Conservation (phyloP, 2,329 filamentous ascomycete genomes). For the Claviceps spartinae region DNA sequence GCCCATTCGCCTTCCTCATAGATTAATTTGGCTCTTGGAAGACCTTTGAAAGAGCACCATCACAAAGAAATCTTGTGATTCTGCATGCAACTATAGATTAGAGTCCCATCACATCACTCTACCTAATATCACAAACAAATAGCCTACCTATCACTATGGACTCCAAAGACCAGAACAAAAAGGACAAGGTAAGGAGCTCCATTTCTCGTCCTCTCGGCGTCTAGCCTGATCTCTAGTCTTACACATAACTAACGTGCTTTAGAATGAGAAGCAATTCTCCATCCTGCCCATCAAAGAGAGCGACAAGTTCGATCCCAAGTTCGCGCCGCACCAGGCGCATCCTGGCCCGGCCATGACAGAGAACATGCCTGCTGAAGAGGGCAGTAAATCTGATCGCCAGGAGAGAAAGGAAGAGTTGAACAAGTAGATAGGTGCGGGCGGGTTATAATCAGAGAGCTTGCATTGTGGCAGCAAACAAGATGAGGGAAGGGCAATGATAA, state of each 20-base stretch:
- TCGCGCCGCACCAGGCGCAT: slow-evolving; percentile 38
- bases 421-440: slow-evolving; percentile 24
- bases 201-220: not conserved
- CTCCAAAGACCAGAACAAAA: slow-evolving; percentile 10
- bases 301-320: slow-evolving; percentile 29
- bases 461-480: not conserved
- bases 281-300: slow-evolving; percentile 33
- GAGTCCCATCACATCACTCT: not conserved
- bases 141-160: slow-evolving; percentile 8
- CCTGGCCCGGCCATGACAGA: slow-evolving; percentile 45
- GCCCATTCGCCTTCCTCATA: not conserved
- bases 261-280: slow-evolving; percentile 31
- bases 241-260: not conserved
- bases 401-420: slow-evolving; percentile 54
- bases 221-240: not conserved
- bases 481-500: not conserved
- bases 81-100: no score
- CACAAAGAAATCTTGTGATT: not conserved
- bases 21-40: not conserved
- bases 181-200: slow-evolving; percentile 5
- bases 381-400: slow-evolving; percentile 54
- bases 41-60: not conserved
- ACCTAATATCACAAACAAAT: no score
- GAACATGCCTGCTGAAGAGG: slow-evolving; percentile 41
- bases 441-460: not conserved